Conservation (phyloP, 768 basidiomycete species). For the Tricholoma sp. region DNA sequence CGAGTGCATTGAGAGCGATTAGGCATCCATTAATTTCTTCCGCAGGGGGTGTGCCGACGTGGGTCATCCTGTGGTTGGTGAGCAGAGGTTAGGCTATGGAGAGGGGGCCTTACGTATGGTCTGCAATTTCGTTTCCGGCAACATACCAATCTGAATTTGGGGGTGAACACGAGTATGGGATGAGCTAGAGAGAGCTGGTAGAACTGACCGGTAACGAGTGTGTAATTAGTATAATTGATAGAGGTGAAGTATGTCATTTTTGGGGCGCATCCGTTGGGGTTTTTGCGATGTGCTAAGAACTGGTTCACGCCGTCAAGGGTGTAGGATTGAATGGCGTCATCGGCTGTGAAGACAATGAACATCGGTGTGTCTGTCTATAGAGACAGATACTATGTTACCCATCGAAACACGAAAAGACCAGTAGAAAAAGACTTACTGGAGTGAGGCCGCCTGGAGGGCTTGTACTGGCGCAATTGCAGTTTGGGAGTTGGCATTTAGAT, state of each 20-base stretch:
- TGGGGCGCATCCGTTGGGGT: constrained; percentile 70
- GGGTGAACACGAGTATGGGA: not conserved
- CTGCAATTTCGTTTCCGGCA: constrained; percentile 79
- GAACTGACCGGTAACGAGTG: constrained; percentile 52
- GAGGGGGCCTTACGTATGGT: constrained; percentile 53
- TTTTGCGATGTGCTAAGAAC: constrained; percentile 67
- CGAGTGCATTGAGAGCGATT: constrained; percentile 71
- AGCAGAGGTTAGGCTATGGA: not conserved
- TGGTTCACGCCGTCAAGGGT: constrained; percentile 70
- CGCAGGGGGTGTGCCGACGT: constrained; percentile 55
- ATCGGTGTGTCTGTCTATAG: constrained; percentile 51
- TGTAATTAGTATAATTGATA: constrained; percentile 70
- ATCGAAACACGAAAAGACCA: not conserved
- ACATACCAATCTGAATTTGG: constrained; percentile 63
- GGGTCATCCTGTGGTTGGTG: constrained; percentile 56
- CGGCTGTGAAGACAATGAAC: constrained; percentile 72
- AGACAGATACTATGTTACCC: constrained; percentile 2
- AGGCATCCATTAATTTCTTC: constrained; percentile 77
- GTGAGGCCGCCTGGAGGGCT: constrained; percentile 66
- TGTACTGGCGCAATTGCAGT: constrained; percentile 70
- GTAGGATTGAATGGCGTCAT: constrained; percentile 75
- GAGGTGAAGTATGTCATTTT: constrained; percentile 77
- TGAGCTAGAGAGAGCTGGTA: not conserved
- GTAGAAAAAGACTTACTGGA: constrained; percentile 40
- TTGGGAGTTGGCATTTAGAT: constrained; percentile 57